phyloP scores from a whole-genome alignment of 371 early-diverging fungal genomes.

The Syncephalastrum racemosum region DNA sequence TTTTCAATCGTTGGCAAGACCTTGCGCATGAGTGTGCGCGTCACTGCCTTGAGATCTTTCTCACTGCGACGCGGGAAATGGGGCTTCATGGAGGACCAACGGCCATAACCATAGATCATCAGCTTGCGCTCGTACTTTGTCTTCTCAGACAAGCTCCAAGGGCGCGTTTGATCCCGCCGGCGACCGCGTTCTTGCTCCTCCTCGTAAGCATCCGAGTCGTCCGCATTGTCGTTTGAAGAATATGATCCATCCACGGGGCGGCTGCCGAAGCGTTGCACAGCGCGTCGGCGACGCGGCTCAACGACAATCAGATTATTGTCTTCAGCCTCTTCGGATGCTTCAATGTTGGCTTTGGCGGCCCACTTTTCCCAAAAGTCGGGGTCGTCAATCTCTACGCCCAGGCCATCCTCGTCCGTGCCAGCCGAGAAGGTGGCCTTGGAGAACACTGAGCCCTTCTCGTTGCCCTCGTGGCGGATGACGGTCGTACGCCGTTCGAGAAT shows the following conservation, averaged over 20 bases:
- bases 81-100: slow-evolving; percentile 69
- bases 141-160: slow-evolving; percentile 81
- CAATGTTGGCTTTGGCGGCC: slow-evolving; percentile 79
- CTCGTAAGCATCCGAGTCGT: slow-evolving; percentile 50
- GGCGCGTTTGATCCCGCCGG: slow-evolving; percentile 40
- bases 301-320: slow-evolving; percentile 64
- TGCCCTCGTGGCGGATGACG: slow-evolving; percentile 82
- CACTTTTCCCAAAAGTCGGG: slow-evolving; percentile 98
- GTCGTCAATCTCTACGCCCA: slow-evolving; percentile 85
- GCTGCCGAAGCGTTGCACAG: slow-evolving; percentile 57
- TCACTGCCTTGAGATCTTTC: slow-evolving; percentile 58
- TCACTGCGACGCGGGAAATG: slow-evolving; percentile 61
- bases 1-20: slow-evolving; percentile 32
- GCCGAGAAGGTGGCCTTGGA: slow-evolving; percentile 91
- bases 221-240: slow-evolving; percentile 43
- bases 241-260: slow-evolving; percentile 37
- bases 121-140: slow-evolving; percentile 78
- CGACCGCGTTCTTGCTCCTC: slow-evolving; percentile 30
- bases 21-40: slow-evolving; percentile 42
- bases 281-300: slow-evolving; percentile 66
- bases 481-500: slow-evolving; percentile 91
- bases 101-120: slow-evolving; percentile 81
- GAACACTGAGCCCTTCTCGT: slow-evolving; percentile 81
- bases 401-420: slow-evolving; percentile 43
- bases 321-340: slow-evolving; percentile 56